Evolutionary conservation across 2,329 filamentous ascomycete genomes (phyloP).

Genomic region (Pleomassaria siparia): DNA sequence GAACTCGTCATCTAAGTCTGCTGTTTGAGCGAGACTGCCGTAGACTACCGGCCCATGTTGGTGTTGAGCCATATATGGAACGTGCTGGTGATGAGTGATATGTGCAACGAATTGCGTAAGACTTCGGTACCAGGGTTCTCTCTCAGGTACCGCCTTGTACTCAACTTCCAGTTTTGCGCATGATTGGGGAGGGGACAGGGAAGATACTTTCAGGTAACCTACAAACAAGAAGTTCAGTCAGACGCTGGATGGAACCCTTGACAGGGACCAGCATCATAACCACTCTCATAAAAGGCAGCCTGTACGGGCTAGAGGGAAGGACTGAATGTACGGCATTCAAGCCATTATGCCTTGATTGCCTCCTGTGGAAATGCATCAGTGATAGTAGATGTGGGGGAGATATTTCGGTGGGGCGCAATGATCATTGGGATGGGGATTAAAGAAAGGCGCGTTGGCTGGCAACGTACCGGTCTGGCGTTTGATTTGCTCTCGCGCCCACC

Average conservation of each 20-base stretch:
- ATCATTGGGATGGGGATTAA: conserved; percentile 1
- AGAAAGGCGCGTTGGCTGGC: conserved; percentile 2
- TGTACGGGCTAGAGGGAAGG: conserved; percentile 14
- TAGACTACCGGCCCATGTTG: no score
- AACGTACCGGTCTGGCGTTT: conserved; percentile 73
- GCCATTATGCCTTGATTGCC: conserved; percentile 41
- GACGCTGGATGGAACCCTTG: conserved; percentile 7
- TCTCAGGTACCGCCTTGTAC: no score
- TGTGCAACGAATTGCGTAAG: no score
- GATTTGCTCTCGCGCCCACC: conserved; percentile 96
- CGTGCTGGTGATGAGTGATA: no score
- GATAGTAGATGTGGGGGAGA: conserved; percentile 17
- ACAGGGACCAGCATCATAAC: conserved; percentile 2
- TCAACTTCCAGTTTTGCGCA: neutral
- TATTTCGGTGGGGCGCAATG: conserved; percentile 12
- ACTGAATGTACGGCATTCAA: conserved; percentile 22
- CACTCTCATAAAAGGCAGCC: conserved; percentile 2
- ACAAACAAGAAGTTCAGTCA: conserved; percentile 1
- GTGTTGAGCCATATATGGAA: no score
- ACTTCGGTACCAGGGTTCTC: no score
- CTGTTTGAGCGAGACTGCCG: no score
- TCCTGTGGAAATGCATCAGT: conserved; percentile 31
- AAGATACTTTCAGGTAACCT: neutral
- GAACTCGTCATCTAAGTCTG: no score
- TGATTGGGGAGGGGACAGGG: neutral